Percentiles rank a stretch among this genome's conserved stretches.
phyloP scores from a whole-genome alignment of 108 stramenopile genomes.

The Heterococcus sp. region DNA sequence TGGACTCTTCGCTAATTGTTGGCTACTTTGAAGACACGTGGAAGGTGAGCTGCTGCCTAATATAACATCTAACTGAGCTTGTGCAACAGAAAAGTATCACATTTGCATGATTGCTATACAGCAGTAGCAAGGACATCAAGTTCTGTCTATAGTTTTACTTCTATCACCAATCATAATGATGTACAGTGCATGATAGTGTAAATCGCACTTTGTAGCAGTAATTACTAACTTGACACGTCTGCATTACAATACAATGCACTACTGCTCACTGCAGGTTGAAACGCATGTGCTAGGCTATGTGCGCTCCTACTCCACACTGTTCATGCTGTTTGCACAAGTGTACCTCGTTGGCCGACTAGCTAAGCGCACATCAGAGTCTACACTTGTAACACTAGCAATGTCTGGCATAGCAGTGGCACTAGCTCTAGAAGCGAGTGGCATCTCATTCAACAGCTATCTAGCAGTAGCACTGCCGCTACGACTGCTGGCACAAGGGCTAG shows the following conservation, averaged over 20 bases:
- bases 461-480: slow-evolving; percentile 7
- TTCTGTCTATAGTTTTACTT: no score
- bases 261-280: background rate
- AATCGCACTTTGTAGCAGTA: no score
- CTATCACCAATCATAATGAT: no score
- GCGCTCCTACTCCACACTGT: slow-evolving; percentile 1
- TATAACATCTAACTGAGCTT: no score
- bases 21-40: background rate
- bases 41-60: background rate
- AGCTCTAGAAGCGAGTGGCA: background rate
- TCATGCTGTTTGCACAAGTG: slow-evolving; percentile 16
- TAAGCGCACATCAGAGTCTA: slow-evolving; percentile 5
- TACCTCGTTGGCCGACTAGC: slow-evolving; percentile 29
- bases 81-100: no score
- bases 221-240: no score
- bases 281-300: slow-evolving; percentile 18
- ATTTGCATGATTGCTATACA: no score
- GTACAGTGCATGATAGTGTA: no score
- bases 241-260: background rate
- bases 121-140: no score
- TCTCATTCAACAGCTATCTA: slow-evolving; percentile 11
- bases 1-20: background rate
- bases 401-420: background rate
- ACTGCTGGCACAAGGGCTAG: background rate
- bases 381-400: slow-evolving; percentile 7